Evolutionary conservation across 1,284 basidiomycete genomes (phyloP), one percentile per base, ranked within the genome.

Genomic region (Austropuccinia psidii): DNA sequence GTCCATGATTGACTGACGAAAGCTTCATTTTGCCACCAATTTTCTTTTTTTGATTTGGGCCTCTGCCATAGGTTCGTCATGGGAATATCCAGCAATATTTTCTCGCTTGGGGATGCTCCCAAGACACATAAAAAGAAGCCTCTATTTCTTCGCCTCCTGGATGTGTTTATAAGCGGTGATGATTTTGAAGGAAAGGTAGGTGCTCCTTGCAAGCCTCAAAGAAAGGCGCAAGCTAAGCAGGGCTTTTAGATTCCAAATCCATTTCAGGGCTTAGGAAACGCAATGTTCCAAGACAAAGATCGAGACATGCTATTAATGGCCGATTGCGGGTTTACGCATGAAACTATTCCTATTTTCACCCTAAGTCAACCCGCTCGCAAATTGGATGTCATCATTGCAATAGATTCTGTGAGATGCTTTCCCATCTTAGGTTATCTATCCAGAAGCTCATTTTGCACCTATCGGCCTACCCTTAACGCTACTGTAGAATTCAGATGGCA

Each of bases 181-280:
- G 47, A 73, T 33, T 73, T 62, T 57, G 70, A 73, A 64, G 70
- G 60, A 55, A 62, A 64, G 39, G 70, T 73, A 29, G 31, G 62
- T 29, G 9, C 6, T 33, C 27, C 13, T n/a, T 37, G 3, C 17
- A 6, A 33, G 19, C 27, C 11, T 33, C 9, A 58, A 27, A 13
- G 1, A 68, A 29, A 41, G 37, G 37, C 47, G 21, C 43, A 4
- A 21, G 35, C 35, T 43, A 29, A 27, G 24, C 15, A 31, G 15
- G 9, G 29, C 11, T 7, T 15, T 62, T 24, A 73, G 70, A 29
- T 73, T 1, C 70, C 70, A 13, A 73, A 73, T 39, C 9, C 60
- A 9, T 73, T 73, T 17, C 64, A 65, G 57, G 70, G 70, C 1
- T 45, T 73, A 24, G 70, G 49, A 43, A 61, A 47, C 11, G 9